These are phyloP conservation scores for Pecoramyces ruminantium DNA, from an alignment of 192 early-diverging fungal species.

Conservation along the genomic window DNA sequence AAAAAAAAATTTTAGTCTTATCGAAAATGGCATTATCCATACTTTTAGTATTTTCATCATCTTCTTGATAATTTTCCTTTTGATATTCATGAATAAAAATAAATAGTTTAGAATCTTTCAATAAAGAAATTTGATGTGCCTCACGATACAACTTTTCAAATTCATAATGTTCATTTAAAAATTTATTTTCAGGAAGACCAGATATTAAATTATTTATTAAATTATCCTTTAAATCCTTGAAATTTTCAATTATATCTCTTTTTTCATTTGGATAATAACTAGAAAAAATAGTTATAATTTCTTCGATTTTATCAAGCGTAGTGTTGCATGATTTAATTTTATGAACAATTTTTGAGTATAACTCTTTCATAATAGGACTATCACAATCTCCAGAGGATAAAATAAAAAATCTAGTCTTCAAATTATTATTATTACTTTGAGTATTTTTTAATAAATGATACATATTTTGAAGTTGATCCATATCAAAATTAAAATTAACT, in stretches of 20 bases:
- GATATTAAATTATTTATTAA: neutral
- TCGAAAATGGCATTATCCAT: neutral
- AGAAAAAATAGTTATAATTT: too few species aligned
- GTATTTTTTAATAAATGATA: neutral
- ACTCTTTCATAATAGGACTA: neutral
- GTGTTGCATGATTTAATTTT: too few species aligned
- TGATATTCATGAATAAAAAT: neutral
- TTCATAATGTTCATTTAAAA: neutral
- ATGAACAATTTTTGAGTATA: neutral
- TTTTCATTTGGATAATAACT: too few species aligned
- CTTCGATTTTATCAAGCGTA: too few species aligned
- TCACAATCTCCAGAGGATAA: neutral
- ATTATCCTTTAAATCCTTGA: neutral
- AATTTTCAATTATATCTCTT: neutral
- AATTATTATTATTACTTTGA: neutral
- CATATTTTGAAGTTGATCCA: neutral
- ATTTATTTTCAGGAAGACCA: neutral
- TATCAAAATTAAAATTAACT: too few species aligned
- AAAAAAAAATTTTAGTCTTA: too few species aligned
- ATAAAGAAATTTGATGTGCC: neutral
- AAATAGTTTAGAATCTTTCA: neutral
- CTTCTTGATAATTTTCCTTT: neutral
- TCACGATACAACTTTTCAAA: neutral
- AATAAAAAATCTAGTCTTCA: neutral
- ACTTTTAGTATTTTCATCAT: neutral